Percentiles rank a stretch among this genome's conserved stretches.
Evolutionary conservation across 139 green algal species (phyloP).

Genomic region (Chlorella sp.): DNA sequence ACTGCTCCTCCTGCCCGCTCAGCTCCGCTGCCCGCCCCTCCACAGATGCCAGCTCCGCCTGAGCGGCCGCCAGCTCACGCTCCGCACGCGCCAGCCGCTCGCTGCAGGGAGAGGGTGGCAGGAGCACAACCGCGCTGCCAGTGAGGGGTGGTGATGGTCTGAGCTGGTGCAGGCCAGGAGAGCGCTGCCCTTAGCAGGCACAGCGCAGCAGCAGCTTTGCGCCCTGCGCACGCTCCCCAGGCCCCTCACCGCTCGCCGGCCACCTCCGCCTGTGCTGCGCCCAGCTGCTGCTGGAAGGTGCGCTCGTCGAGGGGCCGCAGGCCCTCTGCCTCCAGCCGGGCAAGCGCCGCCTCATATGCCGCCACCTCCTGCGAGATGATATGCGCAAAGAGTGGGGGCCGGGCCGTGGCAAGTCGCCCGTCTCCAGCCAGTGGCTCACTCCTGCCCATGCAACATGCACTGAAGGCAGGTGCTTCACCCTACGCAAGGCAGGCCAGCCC

Average conservation of each 20-base stretch:
- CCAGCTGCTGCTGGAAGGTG: neutral
- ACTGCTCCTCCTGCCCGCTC: slow-evolving; percentile 71
- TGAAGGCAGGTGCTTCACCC: too few relatives aligned
- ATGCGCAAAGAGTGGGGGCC: too few relatives aligned
- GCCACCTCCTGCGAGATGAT: slow-evolving; percentile 79
- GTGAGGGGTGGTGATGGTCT: too few relatives aligned
- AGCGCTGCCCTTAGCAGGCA: too few relatives aligned
- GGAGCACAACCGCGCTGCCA: too few relatives aligned
- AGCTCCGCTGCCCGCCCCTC: slow-evolving; percentile 55
- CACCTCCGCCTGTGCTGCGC: slow-evolving; percentile 27
- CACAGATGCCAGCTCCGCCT: slow-evolving; percentile 52
- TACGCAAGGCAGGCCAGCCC: too few relatives aligned
- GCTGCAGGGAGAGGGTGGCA: slow-evolving; percentile 13
- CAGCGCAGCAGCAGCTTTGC: too few relatives aligned
- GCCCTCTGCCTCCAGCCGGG: slow-evolving; percentile 53
- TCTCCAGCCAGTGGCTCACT: too few relatives aligned
- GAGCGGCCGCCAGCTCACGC: slow-evolving; percentile 57
- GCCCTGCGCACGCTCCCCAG: neutral
- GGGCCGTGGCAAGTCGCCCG: too few relatives aligned
- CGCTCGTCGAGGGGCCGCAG: slow-evolving; percentile 32
- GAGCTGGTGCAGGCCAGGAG: too few relatives aligned
- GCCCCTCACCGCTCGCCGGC: slow-evolving; percentile 22
- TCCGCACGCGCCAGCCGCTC: slow-evolving; percentile 38
- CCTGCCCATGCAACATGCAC: too few relatives aligned
- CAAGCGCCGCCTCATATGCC: slow-evolving; percentile 72